A percentile compares a stretch with the other conserved stretches of the same genome.
Conservation (phyloP, 1,139 yeast species). For the Pichia sp. region DNA sequence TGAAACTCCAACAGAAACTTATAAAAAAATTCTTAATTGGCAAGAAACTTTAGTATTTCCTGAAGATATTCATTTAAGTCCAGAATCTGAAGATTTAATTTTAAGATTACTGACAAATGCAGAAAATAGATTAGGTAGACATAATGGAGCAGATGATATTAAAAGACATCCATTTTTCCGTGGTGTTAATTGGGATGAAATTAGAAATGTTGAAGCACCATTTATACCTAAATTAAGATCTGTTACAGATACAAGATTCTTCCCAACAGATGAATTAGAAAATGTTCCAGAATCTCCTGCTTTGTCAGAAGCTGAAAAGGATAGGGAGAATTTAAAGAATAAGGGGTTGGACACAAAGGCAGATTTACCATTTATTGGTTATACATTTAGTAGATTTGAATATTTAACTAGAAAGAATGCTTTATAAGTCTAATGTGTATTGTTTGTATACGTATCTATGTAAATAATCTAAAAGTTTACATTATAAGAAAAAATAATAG, state of each 20-base stretch:
- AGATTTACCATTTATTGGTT: slow-evolving; percentile 93
- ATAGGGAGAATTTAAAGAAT: slow-evolving; percentile 38
- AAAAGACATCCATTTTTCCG: slow-evolving; percentile 90
- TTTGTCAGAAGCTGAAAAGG: slow-evolving; percentile 62
- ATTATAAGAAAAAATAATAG: neutral
- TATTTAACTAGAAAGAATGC: slow-evolving; percentile 86
- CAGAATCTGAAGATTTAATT: slow-evolving; percentile 91
- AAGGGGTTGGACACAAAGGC: slow-evolving; percentile 50
- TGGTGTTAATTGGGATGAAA: slow-evolving; percentile 95
- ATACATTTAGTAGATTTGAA: slow-evolving; percentile 91
- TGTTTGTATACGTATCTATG: neutral
- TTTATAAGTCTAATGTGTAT: neutral
- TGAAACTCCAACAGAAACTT: slow-evolving; percentile 98
- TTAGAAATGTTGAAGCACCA: slow-evolving; percentile 91
- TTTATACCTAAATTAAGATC: slow-evolving; percentile 80
- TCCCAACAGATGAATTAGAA: slow-evolving; percentile 96
- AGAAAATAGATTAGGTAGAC: slow-evolving; percentile 83
- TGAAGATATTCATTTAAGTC: slow-evolving; percentile 88
- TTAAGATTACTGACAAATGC: slow-evolving; percentile 75
- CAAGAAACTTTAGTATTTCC: slow-evolving; percentile 91
- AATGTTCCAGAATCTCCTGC: slow-evolving; percentile 95
- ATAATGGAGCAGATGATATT: slow-evolving; percentile 90
- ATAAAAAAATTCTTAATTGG: slow-evolving; percentile 91
- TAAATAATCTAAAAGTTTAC: neutral
- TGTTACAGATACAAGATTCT: slow-evolving; percentile 92